A percentile compares a stretch with the other conserved stretches of the same genome.
Conservation (phyloP, 2,329 filamentous ascomycete genomes). For the Talaromyces sp. region DNA sequence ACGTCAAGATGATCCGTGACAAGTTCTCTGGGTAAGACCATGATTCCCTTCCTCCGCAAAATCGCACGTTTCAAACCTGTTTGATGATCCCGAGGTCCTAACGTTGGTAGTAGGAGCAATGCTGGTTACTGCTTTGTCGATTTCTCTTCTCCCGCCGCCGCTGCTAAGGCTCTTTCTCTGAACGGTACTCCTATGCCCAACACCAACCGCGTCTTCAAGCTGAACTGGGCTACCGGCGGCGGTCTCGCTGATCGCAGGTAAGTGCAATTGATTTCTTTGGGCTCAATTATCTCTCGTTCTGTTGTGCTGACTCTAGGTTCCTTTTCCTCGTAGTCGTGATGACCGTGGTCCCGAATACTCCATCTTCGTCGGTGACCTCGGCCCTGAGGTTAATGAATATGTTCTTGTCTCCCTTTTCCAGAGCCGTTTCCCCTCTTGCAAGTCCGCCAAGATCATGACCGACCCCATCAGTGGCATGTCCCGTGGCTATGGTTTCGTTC, state of each 20-base stretch:
- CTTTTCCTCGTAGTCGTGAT: slow-evolving; percentile 61
- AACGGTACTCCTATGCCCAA: slow-evolving; percentile 91
- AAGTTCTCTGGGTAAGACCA: slow-evolving; percentile 88
- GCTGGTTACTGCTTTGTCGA: slow-evolving; percentile 99
- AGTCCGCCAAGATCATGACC: slow-evolving; percentile 99
- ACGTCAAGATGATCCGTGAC: slow-evolving; percentile 99
- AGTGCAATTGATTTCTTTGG: slow-evolving; percentile 28
- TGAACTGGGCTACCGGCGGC: slow-evolving; percentile 98
- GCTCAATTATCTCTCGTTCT: background rate
- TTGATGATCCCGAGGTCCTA: slow-evolving; percentile 31
- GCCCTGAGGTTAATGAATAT: slow-evolving; percentile 98
- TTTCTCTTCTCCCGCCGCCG: slow-evolving; percentile 79
- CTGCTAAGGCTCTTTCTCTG: slow-evolving; percentile 84
- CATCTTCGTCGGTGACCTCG: slow-evolving; percentile 97
- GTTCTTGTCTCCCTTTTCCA: slow-evolving; percentile 97
- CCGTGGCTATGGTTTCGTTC: slow-evolving; percentile 95
- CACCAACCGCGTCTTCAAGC: slow-evolving; percentile 92
- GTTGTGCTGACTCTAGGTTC: slow-evolving; percentile 1
- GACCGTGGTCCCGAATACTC: slow-evolving; percentile 95
- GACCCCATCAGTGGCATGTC: slow-evolving; percentile 98
- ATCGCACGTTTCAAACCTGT: slow-evolving; percentile 4
- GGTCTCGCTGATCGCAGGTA: slow-evolving; percentile 91
- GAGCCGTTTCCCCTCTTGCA: slow-evolving; percentile 93
- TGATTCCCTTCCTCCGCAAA: slow-evolving; percentile 4
- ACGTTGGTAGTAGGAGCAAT: slow-evolving; percentile 67